These are phyloP conservation scores for Neocucurbitaria cava DNA, from an alignment of 2,329 filamentous ascomycete genomes.

Conservation along the genomic window DNA sequence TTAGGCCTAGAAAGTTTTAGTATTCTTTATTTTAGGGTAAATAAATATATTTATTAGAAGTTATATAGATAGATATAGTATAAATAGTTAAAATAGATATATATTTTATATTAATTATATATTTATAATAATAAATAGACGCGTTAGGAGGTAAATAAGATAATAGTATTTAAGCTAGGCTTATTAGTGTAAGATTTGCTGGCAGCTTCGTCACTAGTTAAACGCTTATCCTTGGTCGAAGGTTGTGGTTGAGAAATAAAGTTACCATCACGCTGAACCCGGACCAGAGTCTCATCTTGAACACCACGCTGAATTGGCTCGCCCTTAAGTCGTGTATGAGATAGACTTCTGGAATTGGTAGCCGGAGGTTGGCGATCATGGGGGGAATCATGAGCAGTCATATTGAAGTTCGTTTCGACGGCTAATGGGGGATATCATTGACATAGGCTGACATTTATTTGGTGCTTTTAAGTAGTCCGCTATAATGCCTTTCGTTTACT, in stretches of 20 bases:
- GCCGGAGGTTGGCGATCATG: not conserved
- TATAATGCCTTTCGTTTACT: not conserved
- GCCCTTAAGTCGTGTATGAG: slow-evolving; percentile 8
- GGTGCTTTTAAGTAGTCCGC: no score
- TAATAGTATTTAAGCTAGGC: no score
- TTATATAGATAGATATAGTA: no score
- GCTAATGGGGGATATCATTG: not conserved
- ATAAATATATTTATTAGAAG: no score
- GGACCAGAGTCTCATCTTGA: slow-evolving; percentile 9
- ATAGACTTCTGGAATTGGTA: slow-evolving; percentile 1
- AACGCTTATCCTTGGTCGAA: slow-evolving; percentile 1
- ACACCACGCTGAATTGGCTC: slow-evolving; percentile 2
- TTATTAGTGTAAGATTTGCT: not conserved
- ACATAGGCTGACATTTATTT: no score
- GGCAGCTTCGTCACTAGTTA: slow-evolving; percentile 3
- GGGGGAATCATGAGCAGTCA: not conserved
- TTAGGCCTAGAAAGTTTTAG: no score
- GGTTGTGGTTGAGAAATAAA: not conserved
- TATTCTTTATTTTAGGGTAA: no score
- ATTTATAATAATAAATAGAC: no score
- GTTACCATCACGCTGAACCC: slow-evolving; percentile 7
- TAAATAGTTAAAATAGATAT: no score
- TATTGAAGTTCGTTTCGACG: not conserved
- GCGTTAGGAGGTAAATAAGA: no score
- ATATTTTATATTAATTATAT: no score